Evolutionary conservation across 495 filamentous ascomycete species (phyloP), one percentile per base, ranked within the genome.

Genomic region (Viridothelium virens): DNA sequence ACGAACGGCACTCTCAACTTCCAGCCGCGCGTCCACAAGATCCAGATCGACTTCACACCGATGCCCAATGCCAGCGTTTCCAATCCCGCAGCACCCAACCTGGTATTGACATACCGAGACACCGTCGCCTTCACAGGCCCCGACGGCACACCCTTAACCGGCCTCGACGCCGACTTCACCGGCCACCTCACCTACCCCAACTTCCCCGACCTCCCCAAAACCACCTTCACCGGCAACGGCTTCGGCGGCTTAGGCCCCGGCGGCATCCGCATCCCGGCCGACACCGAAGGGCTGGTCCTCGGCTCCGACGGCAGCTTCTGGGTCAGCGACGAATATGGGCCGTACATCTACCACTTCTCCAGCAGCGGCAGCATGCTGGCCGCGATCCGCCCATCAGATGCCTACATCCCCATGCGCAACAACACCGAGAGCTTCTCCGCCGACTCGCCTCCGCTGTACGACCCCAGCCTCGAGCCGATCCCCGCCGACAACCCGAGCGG

Each of bases 281-380:
- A 94, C 74, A 70, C 83, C 6, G 90, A 92, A 73, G 90, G 88
- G 33, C 75, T 92, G 3, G 85, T 84, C n/a, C 80, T 92, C 16
- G 82, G 79, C 53, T 64, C 74, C 0, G 84, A 91, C 65, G 85
- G 83, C 65, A 78, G 79, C 2, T 92, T 91, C 79, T 92, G 87
- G 87, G 78, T 92, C 39, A 85, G 81, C 44, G 90, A 92, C 72
- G 89, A 94, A 73, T 92, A 92, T 72, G 90, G 89, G 3, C 89
- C 87, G 0, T 92, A 86, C 68, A 77, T 91, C 33, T 91, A 87
- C 79, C 80, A 86, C 10, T 92, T 91, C 79, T 76, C 79, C 66
- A 59, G 67, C 9, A 69, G 70, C 0, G 90, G 90, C 37, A 79
- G 76, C 53, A 86, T 94, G 83, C 71, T 83, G 12, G 73, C 76